A percentile compares a stretch with the other conserved stretches of the same genome.
phyloP scores from a whole-genome alignment of 768 basidiomycete species.

The Kwoniella mangroviensis region DNA sequence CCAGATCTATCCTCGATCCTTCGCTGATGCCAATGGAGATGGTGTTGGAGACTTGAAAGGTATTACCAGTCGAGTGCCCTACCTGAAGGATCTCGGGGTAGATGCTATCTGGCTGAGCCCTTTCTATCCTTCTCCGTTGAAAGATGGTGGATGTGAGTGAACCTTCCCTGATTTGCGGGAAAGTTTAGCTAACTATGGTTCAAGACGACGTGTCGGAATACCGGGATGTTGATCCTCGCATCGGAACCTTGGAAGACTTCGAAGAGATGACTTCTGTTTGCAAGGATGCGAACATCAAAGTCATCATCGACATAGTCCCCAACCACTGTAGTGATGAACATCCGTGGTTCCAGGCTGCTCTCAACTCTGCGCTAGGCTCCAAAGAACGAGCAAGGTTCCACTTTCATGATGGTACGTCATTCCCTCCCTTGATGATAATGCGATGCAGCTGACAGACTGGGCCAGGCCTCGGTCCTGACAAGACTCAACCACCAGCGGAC shows the following conservation, averaged over 20 bases:
- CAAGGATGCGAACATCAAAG: constrained; percentile 38
- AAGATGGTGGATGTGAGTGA: constrained; percentile 51
- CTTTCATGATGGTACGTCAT: constrained; percentile 45
- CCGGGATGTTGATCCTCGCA: constrained; percentile 45
- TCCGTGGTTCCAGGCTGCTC: constrained; percentile 48
- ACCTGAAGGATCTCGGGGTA: constrained; percentile 37
- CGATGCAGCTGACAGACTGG: constrained; percentile 55
- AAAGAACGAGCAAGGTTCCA: constrained; percentile 36
- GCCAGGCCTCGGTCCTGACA: constrained; percentile 38
- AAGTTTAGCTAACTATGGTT: neutral
- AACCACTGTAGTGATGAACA: constrained; percentile 49
- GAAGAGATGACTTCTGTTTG: constrained; percentile 40
- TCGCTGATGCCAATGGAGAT: constrained; percentile 47
- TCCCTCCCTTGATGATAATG: neutral
- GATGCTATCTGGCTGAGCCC: constrained; percentile 50
- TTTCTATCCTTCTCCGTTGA: constrained; percentile 48
- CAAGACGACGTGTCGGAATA: constrained; percentile 52
- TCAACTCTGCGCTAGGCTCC: constrained; percentile 35
- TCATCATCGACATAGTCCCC: constrained; percentile 50
- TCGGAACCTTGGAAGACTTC: constrained; percentile 47
- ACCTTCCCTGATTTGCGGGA: neutral
- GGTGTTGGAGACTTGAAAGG: constrained; percentile 50
- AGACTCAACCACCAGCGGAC: constrained; percentile 40
- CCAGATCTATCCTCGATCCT: constrained; percentile 52
- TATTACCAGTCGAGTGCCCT: constrained; percentile 40